Base-by-base conservation (phyloP, 75 land plant genomes). In the Picea glauca region DNA sequence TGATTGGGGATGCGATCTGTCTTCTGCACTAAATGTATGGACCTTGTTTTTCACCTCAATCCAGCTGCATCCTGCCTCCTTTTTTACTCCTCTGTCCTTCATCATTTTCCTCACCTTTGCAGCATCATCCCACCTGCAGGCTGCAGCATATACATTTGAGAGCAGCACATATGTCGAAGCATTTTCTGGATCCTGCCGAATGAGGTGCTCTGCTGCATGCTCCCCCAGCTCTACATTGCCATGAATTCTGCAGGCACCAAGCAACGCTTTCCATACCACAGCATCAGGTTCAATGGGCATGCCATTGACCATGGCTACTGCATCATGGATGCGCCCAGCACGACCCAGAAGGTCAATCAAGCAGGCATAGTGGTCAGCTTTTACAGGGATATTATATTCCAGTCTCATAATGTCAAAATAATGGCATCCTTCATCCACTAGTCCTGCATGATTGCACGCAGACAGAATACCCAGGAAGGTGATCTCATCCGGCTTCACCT, bases 271-370 rank as follows among this genome's bases (percentile, higher is more conserved):
- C 83, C 83, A 82, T 18, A 82, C 64, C 21, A 33, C 50, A 33
- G 83, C 50, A 64, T 65, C 59, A 46, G 83, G 75, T 3, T 79
- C 70, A 65, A 82, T 15, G n/a, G 82, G 75, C 81, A 80, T 79
- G 35, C 38, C 80, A 14, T 80, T 54, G 38, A 82, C 23, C 21
- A 82, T 21, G 6, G 26, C 75, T 56, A 58, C 5, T 21, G 74
- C 83, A 26, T 79, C 81, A 31, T 21, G 5, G 46, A 79, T 26
- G 17, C 54, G 23, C 15, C 83, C 83, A 54, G 83, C 74, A 13
- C 83, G 82, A 32, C 83, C 83, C 18, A 82, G 83, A 58, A 79
- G 82, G 50, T 82, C 83, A 65, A 82, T 33, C 57, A 82, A 46
- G 76, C 83, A 82, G 56, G 66, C 63, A 82, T 63, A 68, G 57